Conservation (phyloP, 768 basidiomycete species). For the Gymnopilus junonius region DNA sequence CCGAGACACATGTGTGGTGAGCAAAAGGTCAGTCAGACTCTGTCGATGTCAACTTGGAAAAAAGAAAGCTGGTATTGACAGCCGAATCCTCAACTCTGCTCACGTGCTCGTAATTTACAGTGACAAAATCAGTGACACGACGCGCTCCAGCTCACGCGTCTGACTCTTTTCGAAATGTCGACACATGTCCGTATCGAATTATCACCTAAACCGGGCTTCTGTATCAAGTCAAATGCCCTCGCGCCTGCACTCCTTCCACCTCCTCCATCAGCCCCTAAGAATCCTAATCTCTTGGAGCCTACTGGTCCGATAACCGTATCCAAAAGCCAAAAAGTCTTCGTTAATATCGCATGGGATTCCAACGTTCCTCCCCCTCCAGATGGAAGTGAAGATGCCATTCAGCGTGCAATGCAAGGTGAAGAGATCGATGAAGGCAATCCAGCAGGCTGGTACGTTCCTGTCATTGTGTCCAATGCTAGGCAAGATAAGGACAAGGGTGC, state of each 20-base stretch:
- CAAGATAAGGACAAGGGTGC: conserved; percentile 74
- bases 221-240: conserved; percentile 61
- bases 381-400: conserved; percentile 60
- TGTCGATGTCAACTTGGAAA: not conserved
- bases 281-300: conserved; percentile 32
- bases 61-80: conserved; percentile 1
- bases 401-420: conserved; percentile 58
- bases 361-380: conserved; percentile 72
- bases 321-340: conserved; percentile 65
- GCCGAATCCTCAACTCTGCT: not conserved
- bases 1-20: not conserved
- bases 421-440: conserved; percentile 42
- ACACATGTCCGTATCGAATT: conserved; percentile 39
- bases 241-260: conserved; percentile 43
- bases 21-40: not conserved
- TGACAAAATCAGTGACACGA: not conserved
- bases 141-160: not conserved
- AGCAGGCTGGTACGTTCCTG: conserved; percentile 67
- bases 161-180: not conserved
- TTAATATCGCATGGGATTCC: conserved; percentile 74
- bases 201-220: conserved; percentile 70
- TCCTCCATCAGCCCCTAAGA: conserved; percentile 9
- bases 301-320: conserved; percentile 39
- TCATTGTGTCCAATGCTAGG: conserved; percentile 68
- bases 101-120: conserved; percentile 3